These are phyloP conservation scores for Zygosaccharomyces lentus DNA, from an alignment of 805 yeast species.

Conservation along the genomic window DNA sequence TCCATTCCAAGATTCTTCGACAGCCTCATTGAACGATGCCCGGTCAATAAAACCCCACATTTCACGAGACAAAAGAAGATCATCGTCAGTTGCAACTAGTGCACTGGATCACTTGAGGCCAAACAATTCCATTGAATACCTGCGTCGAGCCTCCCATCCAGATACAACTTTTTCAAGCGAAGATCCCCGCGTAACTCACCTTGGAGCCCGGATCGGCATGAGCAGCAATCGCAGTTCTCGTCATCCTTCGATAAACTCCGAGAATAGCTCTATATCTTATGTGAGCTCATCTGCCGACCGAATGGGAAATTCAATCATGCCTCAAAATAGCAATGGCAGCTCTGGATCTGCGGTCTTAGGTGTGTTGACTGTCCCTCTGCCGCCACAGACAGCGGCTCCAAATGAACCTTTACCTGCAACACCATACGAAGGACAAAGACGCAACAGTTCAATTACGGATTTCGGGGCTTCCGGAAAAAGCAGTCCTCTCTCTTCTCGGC, in stretches of 20 bases:
- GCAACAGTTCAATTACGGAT: constrained; percentile 16
- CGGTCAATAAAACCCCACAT: constrained; percentile 10
- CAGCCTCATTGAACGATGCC: constrained; percentile 15
- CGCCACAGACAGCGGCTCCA: constrained; percentile 57
- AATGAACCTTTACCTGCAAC: constrained; percentile 43
- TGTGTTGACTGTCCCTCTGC: constrained; percentile 37
- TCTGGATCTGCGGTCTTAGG: constrained; percentile 28
- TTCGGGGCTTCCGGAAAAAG: constrained; percentile 16
- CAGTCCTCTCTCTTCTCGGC: constrained; percentile 31
- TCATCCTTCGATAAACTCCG: constrained; percentile 39
- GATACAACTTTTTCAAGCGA: constrained; percentile 7
- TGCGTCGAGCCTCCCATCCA: constrained; percentile 30
- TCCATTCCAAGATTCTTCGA: constrained; percentile 57
- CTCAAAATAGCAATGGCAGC: constrained; percentile 27
- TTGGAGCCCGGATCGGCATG: constrained; percentile 7
- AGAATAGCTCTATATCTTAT: constrained; percentile 28
- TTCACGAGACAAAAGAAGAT: constrained; percentile 19
- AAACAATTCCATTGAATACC: constrained; percentile 5
- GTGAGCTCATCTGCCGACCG: constrained; percentile 34
- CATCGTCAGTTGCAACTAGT: constrained; percentile 20
- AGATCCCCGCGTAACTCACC: constrained; percentile 6
- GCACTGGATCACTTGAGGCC: constrained; percentile 13
- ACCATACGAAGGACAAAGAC: constrained; percentile 15
- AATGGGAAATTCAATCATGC: constrained; percentile 29
- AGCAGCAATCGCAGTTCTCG: constrained; percentile 24